Evolutionary conservation across 345 rosid species (phyloP), one percentile per base, ranked within the genome.

Genomic region (Physaria fendleri): DNA sequence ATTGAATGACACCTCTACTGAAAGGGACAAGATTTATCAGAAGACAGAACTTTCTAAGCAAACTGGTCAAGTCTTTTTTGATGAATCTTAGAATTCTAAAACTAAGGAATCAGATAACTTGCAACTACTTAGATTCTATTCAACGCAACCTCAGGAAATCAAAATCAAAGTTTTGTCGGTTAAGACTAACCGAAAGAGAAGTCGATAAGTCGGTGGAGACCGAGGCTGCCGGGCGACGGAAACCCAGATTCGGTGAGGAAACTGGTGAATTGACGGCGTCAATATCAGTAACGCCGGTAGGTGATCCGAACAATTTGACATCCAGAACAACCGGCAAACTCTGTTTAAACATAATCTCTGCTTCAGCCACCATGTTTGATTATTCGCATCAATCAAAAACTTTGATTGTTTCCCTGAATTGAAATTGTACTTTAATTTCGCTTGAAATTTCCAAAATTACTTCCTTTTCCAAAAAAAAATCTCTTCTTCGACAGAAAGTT

Each of bases 281-380:
- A 5, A 32, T 1, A 11, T 32, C 35, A 9, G 9, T 12, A 32
- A 32, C 37, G 13, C 2, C 37, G 5, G 37, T 32, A 17, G 67
- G 37, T 62, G 45, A 15, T 23, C 62, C 42, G 28, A 81, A 79
- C 56, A 56, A 56, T 14, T 46, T 69, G 44, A 78, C 82, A 50
- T 81, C 87, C 62, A 79, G 53, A 61, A 67, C 75, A 56, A 80
- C 74, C 49, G 84, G 74, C 14, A 77, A 69, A 68, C 78, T 80
- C 73, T 77, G 81, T 60, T 73, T 80, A 46, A 75, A 64, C 69
- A 74, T 75, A 56, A 81, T 63, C 72, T 82, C 85, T 49, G 81
- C 77, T 75, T 80, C 94, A 57, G 85, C 85, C 27, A 73, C 85
- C 90, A 85, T 82, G 3, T 30, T 30, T 4, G 8, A 0, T 30